A percentile compares a stretch with the other conserved stretches of the same genome.
phyloP scores from a whole-genome alignment of 768 basidiomycete genomes.

The Hemileccinum impolitum region DNA sequence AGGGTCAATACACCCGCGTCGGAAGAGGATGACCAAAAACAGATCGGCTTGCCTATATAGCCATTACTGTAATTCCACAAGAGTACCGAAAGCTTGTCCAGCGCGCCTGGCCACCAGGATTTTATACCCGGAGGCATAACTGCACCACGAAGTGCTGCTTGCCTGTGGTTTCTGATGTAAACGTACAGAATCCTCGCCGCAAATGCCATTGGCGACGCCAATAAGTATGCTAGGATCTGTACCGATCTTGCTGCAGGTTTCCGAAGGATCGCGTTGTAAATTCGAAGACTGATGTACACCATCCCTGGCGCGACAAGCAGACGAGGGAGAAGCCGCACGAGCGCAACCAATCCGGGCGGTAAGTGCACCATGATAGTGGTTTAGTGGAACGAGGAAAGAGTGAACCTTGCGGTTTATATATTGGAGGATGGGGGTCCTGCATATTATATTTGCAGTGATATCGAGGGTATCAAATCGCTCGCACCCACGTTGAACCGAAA shows the following conservation, averaged over 20 bases:
- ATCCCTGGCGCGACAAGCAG: constrained; percentile 17
- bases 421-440: no score
- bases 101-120: constrained; percentile 41
- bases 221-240: constrained; percentile 14
- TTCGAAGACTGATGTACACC: constrained; percentile 10
- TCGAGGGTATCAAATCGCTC: no score
- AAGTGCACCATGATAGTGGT: constrained; percentile 6
- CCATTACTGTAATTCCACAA: constrained; percentile 39
- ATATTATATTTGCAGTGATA: no score
- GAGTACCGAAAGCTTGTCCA: constrained; percentile 43
- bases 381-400: no score
- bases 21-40: background rate
- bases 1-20: background rate
- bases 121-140: constrained; percentile 38
- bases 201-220: constrained; percentile 24
- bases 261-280: constrained; percentile 7
- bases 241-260: constrained; percentile 11
- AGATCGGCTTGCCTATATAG: constrained; percentile 42
- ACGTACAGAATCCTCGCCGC: constrained; percentile 37
- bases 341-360: constrained; percentile 33
- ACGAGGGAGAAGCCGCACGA: constrained; percentile 29
- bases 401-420: no score
- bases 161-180: constrained; percentile 38
- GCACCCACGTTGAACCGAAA: no score
- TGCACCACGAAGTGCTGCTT: constrained; percentile 45